Base-by-base conservation (phyloP, 2,329 filamentous ascomycete genomes). In the Trichoderma oligosporum region DNA sequence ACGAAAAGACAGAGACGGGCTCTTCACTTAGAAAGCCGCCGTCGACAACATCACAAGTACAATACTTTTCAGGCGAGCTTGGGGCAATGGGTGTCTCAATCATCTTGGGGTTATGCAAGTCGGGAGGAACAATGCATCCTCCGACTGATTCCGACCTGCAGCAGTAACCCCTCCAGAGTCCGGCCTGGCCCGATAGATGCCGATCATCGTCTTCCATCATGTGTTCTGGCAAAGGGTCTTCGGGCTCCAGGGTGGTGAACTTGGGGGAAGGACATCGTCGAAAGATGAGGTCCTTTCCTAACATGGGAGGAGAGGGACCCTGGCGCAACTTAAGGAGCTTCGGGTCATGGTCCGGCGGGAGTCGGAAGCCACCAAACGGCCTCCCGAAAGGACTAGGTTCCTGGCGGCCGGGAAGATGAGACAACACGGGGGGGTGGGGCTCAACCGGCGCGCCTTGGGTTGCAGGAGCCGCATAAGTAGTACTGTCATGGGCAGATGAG, bases 231-330 rank as follows among this genome's bases (percentile, higher is more conserved):
- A 80, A 83, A 63, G 75, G 82, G 67, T 91, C 88, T 56, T 89
- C 86, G 1, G 88, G 85, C 67, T 96, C 91, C 66, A 95, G 87
- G 66, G 90, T 86, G 14, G 91, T 95, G 55, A 86, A 83, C 70
- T 93, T 87, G 5, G 93, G 93, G 24, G 92, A 96, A 8, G 82
- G 79, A 68, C 91, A 96, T 68, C 82, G 83, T 31, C 91, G 89
- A 69, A 97, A 96, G 24, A 80, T 77, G 55, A 97, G 81, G 63
- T 96, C 88, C 57, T 78, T 76, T 56, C 93, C 93, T 9, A 96
- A 82, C 91, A 97, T 95, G 8, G 93, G 93, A 38, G 93, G 93
- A 60, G 84, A 85, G 65, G 79, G 76, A 20, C 76, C 77, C 62
- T 80, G 73, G 58, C 79, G 79, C 67, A 78, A 75, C 65, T 75